A percentile compares a stretch with the other conserved stretches of the same genome.
These are phyloP conservation scores for Glycine latifolia DNA, from an alignment of 306 rosid species.

Conservation along the genomic window DNA sequence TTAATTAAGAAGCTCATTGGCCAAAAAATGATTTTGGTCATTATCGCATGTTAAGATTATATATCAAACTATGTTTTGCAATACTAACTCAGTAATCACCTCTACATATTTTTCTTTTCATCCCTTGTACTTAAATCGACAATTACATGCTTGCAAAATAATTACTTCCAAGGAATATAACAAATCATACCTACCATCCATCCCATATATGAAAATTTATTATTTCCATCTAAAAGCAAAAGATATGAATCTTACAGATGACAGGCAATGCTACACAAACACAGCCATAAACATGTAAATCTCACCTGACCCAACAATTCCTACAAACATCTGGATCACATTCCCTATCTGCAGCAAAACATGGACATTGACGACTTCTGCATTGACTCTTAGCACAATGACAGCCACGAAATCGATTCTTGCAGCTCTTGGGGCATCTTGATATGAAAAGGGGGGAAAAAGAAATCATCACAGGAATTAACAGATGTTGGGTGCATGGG, in stretches of 20 bases:
- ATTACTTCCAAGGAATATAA: slow-evolving; percentile 29
- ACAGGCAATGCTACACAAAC: slow-evolving; percentile 6
- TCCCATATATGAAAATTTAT: not conserved
- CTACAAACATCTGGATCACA: slow-evolving; percentile 99
- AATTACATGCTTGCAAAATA: slow-evolving; percentile 24
- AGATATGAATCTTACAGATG: slow-evolving; percentile 33
- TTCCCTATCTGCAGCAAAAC: slow-evolving; percentile 99
- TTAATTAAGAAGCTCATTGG: slow-evolving; percentile 1
- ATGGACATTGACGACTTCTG: slow-evolving; percentile 96
- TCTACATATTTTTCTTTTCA: slow-evolving; percentile 13
- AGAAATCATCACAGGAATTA: slow-evolving; percentile 29
- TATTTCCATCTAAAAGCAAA: slow-evolving; percentile 4
- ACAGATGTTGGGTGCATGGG: slow-evolving; percentile 26
- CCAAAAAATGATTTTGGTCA: not conserved
- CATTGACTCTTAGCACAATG: slow-evolving; percentile 99
- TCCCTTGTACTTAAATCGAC: slow-evolving; percentile 5
- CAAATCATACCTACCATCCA: slow-evolving; percentile 28
- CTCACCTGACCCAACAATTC: slow-evolving; percentile 98
- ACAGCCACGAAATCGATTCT: slow-evolving; percentile 94
- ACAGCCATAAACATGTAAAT: slow-evolving; percentile 16
- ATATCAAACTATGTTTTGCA: slow-evolving; percentile 15
- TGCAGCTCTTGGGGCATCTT: slow-evolving; percentile 95
- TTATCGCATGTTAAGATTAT: slow-evolving; percentile 10
- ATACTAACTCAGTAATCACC: not conserved
- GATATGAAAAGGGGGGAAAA: slow-evolving; percentile 5